A percentile compares a stretch with the other conserved stretches of the same genome.
Conservation (phyloP, 345 rosid genomes). For the Eutrema japonicum region DNA sequence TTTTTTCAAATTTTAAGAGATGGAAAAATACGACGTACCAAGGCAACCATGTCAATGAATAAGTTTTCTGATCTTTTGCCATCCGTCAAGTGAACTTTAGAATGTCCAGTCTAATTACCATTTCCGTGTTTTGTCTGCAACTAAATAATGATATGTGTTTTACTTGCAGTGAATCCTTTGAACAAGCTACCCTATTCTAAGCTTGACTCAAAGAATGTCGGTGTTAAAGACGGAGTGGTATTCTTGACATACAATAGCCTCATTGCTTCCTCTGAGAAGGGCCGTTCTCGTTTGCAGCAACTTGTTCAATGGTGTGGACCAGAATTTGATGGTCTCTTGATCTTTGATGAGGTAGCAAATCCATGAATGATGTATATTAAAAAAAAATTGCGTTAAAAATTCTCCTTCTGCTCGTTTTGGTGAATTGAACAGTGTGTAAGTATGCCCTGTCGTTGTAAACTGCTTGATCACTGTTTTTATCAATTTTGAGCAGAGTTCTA, state of each 20-base stretch:
- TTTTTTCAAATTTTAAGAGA: not conserved
- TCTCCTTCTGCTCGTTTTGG: not conserved
- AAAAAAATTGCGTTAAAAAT: conserved; percentile 18
- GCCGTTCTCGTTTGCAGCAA: conserved; percentile 96
- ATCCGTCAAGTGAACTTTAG: conserved; percentile 26
- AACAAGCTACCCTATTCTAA: conserved; percentile 96
- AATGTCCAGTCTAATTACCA: conserved; percentile 23
- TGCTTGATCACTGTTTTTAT: conserved; percentile 27
- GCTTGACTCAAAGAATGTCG: conserved; percentile 93
- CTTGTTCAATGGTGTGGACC: conserved; percentile 98
- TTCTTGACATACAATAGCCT: conserved; percentile 97
- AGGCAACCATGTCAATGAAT: conserved; percentile 13
- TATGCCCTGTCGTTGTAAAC: conserved; percentile 26
- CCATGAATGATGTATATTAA: conserved; percentile 32
- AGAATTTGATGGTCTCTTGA: conserved; percentile 84
- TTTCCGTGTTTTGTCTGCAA: conserved; percentile 24
- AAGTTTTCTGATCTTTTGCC: conserved; percentile 16
- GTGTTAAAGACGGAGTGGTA: conserved; percentile 87
- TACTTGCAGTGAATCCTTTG: conserved; percentile 87
- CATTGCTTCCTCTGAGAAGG: conserved; percentile 99
- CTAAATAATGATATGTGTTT: conserved; percentile 31
- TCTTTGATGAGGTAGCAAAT: conserved; percentile 84
- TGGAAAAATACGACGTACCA: not conserved
- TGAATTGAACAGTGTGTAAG: conserved; percentile 32
- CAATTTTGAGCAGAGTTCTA: conserved; percentile 5